These are phyloP conservation scores for Aspergillus calidoustus DNA, from an alignment of 2,329 filamentous ascomycete species.

Conservation along the genomic window DNA sequence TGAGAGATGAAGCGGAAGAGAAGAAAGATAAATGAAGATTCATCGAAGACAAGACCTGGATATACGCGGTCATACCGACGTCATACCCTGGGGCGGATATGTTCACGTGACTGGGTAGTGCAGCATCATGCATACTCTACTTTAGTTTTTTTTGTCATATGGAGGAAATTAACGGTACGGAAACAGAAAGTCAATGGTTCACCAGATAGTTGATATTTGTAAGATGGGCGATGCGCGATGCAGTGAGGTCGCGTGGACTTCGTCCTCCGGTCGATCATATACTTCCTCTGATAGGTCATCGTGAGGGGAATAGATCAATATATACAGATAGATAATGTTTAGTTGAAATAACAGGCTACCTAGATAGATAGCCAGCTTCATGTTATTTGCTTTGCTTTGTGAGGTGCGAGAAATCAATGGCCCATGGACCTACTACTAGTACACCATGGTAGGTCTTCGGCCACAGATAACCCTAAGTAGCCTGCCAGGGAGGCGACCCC, in stretches of 20 bases:
- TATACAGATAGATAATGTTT: neutral
- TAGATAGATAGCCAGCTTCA: too few species aligned
- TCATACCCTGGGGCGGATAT: neutral
- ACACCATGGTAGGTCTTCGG: neutral
- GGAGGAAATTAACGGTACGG: neutral
- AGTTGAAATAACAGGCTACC: neutral
- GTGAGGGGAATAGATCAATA: neutral
- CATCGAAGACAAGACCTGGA: neutral
- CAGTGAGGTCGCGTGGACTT: neutral
- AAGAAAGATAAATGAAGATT: slow-evolving; percentile 1
- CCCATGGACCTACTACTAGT: neutral
- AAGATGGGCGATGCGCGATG: neutral
- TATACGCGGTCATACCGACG: slow-evolving; percentile 8
- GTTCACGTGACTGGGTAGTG: slow-evolving; percentile 2
- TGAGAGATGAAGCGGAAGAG: neutral
- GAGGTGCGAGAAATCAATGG: neutral
- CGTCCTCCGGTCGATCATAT: neutral
- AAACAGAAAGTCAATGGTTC: neutral
- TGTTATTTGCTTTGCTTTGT: neutral
- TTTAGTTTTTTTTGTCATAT: neutral
- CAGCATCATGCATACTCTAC: neutral
- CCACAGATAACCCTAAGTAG: neutral
- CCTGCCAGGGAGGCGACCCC: too few species aligned
- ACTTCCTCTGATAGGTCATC: neutral
- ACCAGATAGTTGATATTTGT: neutral